Evolutionary conservation across 805 yeast genomes (phyloP), one percentile per base, ranked within the genome.

Genomic region (Cyberlindnera saturnus): DNA sequence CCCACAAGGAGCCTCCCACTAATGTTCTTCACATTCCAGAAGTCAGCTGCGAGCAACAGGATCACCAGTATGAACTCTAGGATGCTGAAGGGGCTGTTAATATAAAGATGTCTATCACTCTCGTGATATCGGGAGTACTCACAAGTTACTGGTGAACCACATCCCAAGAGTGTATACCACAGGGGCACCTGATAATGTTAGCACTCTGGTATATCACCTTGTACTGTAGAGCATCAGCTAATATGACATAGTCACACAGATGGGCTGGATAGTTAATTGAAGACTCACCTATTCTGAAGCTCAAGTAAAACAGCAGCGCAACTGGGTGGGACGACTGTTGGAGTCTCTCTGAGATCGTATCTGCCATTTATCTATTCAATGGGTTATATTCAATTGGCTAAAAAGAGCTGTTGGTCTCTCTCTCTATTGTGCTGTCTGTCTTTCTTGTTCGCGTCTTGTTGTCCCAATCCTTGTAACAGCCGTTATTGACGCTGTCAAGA

Each of bases 21-120:
- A 20, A 91, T 85, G 63, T 91, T 91, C 60, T 91, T 93, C 19
- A 87, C 80, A 58, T 86, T 84, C 95, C 97, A 91, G 58, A 91
- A 91, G 62, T 91, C 99, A 1, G 88, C 87, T 0, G 96, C 86
- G 17, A 87, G 71, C 16, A 89, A 66, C 15, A 93, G 66, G 2
- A 90, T 78, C 18, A 88, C 81, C 6, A 80, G 61, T 14, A 91
- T 89, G 69, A 93, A 91, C 55, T 87, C 79, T 34, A 87, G 69
- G 13, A 86, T 82, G 58, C 71, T 65, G 44, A 41, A 4, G 4
- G 2, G 19, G 6, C 14, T 35, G 48, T 45, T 41, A 43, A 35
- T 35, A 29, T 38, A 32, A 26, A 3, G 14, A 9, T 23, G 28
- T 31, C 33, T 15, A 31, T 31, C 15, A n/a, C 5, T 31, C 17